These are phyloP conservation scores for Aristolochia fimbriata DNA, from an alignment of 164 flowering plant genomes.

Conservation along the genomic window DNA sequence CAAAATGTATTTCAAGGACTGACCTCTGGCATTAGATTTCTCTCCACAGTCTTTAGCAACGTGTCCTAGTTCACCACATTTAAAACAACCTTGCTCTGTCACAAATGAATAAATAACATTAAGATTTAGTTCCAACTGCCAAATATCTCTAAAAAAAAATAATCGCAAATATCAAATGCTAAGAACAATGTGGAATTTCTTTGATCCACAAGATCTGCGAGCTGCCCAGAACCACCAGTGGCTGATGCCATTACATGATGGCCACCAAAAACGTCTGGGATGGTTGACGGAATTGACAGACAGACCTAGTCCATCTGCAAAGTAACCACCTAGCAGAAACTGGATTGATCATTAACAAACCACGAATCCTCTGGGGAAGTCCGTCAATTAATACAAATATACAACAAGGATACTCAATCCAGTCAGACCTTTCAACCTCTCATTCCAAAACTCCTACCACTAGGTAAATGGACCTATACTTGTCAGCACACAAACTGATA, in stretches of 20 bases:
- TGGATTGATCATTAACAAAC: neutral
- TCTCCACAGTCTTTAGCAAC: constrained; percentile 85
- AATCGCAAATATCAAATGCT: neutral
- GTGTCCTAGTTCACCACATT: constrained; percentile 86
- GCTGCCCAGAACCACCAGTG: too few relatives aligned
- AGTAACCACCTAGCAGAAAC: neutral
- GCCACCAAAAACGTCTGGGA: too few relatives aligned
- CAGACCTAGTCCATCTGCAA: neutral
- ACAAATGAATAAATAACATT: neutral
- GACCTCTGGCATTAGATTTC: constrained; percentile 20
- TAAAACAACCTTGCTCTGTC: constrained; percentile 75
- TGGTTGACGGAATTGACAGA: too few relatives aligned
- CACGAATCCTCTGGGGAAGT: neutral
- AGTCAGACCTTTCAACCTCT: neutral
- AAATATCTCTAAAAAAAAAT: neutral
- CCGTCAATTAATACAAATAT: neutral
- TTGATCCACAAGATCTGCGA: too few relatives aligned
- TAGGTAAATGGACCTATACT: neutral
- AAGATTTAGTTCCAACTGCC: neutral
- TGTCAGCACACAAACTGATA: neutral
- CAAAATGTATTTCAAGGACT: constrained; percentile 43
- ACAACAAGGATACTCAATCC: neutral
- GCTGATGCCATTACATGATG: too few relatives aligned
- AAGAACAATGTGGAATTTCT: neutral
- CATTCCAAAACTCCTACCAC: neutral